A percentile compares a stretch with the other conserved stretches of the same genome.
Conservation (phyloP, 1,139 yeast genomes). For the Zhuliangozyma parablackwelliae region DNA sequence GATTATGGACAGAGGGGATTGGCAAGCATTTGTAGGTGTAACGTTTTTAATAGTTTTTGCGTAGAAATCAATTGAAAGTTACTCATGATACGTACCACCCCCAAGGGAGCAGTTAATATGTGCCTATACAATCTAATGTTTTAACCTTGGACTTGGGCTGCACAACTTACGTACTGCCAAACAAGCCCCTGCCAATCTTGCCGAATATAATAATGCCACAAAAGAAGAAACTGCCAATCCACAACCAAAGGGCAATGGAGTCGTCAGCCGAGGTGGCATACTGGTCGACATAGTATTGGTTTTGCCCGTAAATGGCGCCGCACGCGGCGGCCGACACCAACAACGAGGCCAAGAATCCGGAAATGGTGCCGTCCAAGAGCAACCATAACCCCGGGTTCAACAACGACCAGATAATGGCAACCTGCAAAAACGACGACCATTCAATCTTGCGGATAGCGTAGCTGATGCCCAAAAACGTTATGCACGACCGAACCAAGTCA, state of each 20-base stretch:
- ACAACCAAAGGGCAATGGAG: conserved; percentile 38
- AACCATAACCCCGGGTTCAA: conserved; percentile 80
- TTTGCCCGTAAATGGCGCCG: conserved; percentile 30
- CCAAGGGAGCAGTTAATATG: not conserved
- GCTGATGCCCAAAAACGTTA: conserved; percentile 78
- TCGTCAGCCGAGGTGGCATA: conserved; percentile 17
- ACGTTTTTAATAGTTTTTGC: too few species aligned
- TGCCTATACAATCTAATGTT: too few species aligned
- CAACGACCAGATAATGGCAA: conserved; percentile 69
- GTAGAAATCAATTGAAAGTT: too few species aligned
- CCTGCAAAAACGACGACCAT: conserved; percentile 76
- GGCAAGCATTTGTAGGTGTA: too few species aligned
- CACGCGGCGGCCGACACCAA: conserved; percentile 39
- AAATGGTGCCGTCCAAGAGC: conserved; percentile 68
- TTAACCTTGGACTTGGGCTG: too few species aligned
- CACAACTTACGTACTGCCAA: conserved; percentile 10
- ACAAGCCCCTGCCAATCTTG: conserved; percentile 60
- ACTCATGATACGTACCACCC: not conserved
- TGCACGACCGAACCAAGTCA: conserved; percentile 52
- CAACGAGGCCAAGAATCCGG: conserved; percentile 55
- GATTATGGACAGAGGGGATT: too few species aligned
- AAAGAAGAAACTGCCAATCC: conserved; percentile 62
- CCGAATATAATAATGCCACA: conserved; percentile 69
- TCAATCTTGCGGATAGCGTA: conserved; percentile 79
- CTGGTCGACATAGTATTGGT: conserved; percentile 16